Evolutionary conservation across 805 yeast genomes (phyloP).

Genomic region (Candida easanensis): DNA sequence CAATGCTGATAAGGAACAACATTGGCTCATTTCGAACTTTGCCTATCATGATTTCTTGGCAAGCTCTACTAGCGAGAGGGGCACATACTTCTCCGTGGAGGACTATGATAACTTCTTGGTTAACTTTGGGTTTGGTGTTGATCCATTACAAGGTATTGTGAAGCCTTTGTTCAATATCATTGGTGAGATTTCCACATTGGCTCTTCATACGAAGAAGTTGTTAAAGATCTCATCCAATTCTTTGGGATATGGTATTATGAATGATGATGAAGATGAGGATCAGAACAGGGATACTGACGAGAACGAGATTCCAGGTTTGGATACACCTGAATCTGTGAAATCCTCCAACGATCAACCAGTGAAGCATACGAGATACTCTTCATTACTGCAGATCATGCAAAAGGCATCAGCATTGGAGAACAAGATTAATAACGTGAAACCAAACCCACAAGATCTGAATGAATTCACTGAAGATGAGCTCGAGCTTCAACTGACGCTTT

Average conservation of each 20-base stretch:
- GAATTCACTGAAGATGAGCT: slow-evolving; percentile 44
- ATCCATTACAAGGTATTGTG: slow-evolving; percentile 72
- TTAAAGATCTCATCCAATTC: slow-evolving; percentile 29
- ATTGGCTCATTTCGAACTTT: slow-evolving; percentile 74
- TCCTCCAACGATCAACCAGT: slow-evolving; percentile 15
- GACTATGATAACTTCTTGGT: slow-evolving; percentile 47
- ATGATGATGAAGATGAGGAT: slow-evolving; percentile 23
- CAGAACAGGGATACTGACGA: slow-evolving; percentile 14
- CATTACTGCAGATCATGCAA: slow-evolving; percentile 33
- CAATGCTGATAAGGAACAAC: slow-evolving; percentile 52
- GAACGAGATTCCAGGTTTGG: slow-evolving; percentile 24
- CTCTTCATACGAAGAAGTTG: slow-evolving; percentile 46
- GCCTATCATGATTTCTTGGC: slow-evolving; percentile 80
- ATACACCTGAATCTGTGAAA: slow-evolving; percentile 22
- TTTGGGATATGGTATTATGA: slow-evolving; percentile 26
- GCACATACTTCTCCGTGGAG: slow-evolving; percentile 60
- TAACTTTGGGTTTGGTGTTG: slow-evolving; percentile 43
- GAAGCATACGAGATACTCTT: slow-evolving; percentile 31
- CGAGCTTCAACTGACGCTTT: slow-evolving; percentile 64
- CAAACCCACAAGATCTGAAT: slow-evolving; percentile 46
- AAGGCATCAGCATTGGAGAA: slow-evolving; percentile 42
- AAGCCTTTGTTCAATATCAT: slow-evolving; percentile 63
- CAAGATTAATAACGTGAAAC: slow-evolving; percentile 48
- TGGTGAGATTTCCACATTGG: slow-evolving; percentile 65
- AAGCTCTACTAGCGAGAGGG: slow-evolving; percentile 54